Percentiles rank a stretch among this genome's conserved stretches.
phyloP scores from a whole-genome alignment of 2,329 filamentous ascomycete genomes.

The Stemphylium beticola region DNA sequence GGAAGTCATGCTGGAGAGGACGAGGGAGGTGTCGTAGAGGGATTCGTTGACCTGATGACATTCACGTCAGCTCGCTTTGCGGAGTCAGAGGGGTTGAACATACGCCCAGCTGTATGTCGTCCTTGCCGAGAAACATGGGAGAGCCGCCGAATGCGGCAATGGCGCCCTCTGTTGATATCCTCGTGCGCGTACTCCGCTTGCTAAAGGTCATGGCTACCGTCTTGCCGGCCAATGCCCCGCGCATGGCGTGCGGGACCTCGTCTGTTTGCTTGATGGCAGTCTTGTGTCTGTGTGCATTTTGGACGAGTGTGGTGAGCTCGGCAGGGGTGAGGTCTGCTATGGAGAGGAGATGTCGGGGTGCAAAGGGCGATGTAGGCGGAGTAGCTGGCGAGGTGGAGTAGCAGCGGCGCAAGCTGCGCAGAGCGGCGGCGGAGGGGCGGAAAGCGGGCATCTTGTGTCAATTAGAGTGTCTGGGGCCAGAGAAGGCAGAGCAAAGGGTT shows the following conservation, averaged over 20 bases:
- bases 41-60: constrained; percentile 79
- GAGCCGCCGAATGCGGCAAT: constrained; percentile 88
- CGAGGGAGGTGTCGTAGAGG: constrained; percentile 86
- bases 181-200: constrained; percentile 92
- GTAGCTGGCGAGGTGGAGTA: constrained; percentile 44
- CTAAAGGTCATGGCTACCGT: constrained; percentile 96
- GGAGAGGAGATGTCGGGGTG: constrained; percentile 86
- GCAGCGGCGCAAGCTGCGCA: constrained; percentile 43
- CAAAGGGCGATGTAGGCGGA: constrained; percentile 61
- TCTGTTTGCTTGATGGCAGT: constrained; percentile 72
- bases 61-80: constrained; percentile 10
- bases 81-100: constrained; percentile 33
- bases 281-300: constrained; percentile 82
- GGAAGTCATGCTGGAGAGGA: constrained; percentile 78
- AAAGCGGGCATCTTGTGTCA: constrained; percentile 39
- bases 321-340: constrained; percentile 82
- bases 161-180: constrained; percentile 91
- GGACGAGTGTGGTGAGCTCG: constrained; percentile 82
- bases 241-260: constrained; percentile 64
- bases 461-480: constrained; percentile 1
- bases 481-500: constrained; percentile 17
- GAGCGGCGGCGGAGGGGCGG: constrained; percentile 36
- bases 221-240: constrained; percentile 70
- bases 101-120: constrained; percentile 94
- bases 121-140: constrained; percentile 94